Evolutionary conservation across 164 flowering plant species (phyloP), one percentile per base, ranked within the genome.

Genomic region (Piper longum): DNA sequence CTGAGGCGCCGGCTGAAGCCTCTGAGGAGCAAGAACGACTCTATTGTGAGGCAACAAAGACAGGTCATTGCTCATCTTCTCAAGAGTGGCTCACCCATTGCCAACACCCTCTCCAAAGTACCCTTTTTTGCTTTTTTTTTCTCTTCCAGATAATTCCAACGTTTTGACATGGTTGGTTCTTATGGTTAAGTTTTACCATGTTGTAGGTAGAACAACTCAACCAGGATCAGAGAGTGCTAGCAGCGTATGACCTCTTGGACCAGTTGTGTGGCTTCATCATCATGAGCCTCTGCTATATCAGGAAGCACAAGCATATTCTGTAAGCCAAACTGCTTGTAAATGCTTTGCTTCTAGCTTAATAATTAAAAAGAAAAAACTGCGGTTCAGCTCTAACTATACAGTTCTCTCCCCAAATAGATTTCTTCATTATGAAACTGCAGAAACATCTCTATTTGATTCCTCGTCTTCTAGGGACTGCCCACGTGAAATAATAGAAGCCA

Each of bases 401-500:
- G 2, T 26, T 26, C 36, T 26, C 36, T 26, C 36, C 36, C 2
- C 36, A 26, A 26, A 56, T 56, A 4, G 26, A 56, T 16, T 63
- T 39, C 0, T 57, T 57, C 26, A 16, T 0, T 19, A 57, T 18
- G 3, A 57, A 18, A 57, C 39, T 36, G 36, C 26, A 57, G 4
- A 26, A 26, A 26, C 60, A 36, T 65, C 43, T 8, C 40, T 36
- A 5, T 14, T 12, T 6, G 8, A 26, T 9, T 12, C 16, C 16
- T 58, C 36, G 52, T n/a, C 4, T 45, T 65, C 54, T 65, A 89
- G 97, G 84, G 90, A 89, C 67, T 75, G 77, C 61, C 96, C 96
- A 1, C 75, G 84, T 76, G 96, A 85, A 56, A 74, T 92, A 42
- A 83, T 80, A 52, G 97, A 88, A 78, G 96, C 95, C 59, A 79